Evolutionary conservation across 768 basidiomycete species (phyloP).

Genomic region (Psilocybe cyanescens): DNA sequence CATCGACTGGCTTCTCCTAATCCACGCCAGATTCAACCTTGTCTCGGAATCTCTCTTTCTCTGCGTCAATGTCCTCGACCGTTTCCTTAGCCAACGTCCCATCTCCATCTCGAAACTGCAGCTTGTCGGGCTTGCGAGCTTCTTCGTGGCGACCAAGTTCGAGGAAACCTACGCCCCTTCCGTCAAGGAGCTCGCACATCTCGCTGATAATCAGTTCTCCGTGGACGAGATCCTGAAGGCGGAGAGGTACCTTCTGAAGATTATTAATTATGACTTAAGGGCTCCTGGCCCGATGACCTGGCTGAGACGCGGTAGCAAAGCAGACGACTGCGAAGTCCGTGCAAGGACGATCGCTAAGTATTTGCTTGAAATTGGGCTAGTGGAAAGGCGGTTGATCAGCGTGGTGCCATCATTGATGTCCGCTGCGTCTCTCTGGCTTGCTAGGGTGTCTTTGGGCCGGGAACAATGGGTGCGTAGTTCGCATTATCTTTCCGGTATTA

Average conservation of each 20-base stretch:
- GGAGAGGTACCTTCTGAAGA: conserved; percentile 86
- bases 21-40: conserved; percentile 85
- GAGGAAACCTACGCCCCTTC: conserved; percentile 93
- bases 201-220: conserved; percentile 78
- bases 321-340: conserved; percentile 87
- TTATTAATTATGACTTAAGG: conserved; percentile 83
- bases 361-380: conserved; percentile 81
- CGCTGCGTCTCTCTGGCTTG: conserved; percentile 87
- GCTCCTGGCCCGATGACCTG: conserved; percentile 91
- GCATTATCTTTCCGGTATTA: conserved; percentile 23
- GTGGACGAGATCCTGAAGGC: conserved; percentile 86
- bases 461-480: conserved; percentile 71
- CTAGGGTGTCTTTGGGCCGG: conserved; percentile 75
- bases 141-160: conserved; percentile 90
- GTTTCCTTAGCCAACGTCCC: conserved; percentile 70
- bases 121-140: conserved; percentile 85
- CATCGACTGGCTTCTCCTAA: conserved; percentile 92
- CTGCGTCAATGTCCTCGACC: conserved; percentile 83
- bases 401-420: conserved; percentile 80
- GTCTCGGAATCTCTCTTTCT: conserved; percentile 93
- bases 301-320: conserved; percentile 89
- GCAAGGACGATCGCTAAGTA: conserved; percentile 90
- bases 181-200: conserved; percentile 76
- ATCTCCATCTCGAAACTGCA: conserved; percentile 87
- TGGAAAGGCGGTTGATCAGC: conserved; percentile 80